phyloP scores from a whole-genome alignment of 805 yeast genomes.

The Sungouiella thailandica region DNA sequence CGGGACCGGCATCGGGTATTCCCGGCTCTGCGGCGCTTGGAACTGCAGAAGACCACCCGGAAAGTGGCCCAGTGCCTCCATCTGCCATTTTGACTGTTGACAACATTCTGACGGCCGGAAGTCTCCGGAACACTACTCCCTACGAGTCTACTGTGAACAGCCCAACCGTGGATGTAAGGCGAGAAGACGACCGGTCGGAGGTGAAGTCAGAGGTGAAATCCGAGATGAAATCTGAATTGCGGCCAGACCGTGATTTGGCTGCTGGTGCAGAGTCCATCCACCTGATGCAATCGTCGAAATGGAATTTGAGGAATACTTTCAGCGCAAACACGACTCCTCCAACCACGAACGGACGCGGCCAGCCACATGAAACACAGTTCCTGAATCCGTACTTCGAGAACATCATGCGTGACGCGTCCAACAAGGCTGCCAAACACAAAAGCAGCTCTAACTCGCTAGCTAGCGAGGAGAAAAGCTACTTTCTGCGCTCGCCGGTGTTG shows the following conservation, averaged over 20 bases:
- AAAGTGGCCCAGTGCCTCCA: conserved; percentile 4
- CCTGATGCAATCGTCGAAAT: conserved; percentile 18
- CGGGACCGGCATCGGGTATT: background rate
- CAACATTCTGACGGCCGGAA: conserved; percentile 11
- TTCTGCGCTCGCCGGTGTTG: conserved; percentile 9
- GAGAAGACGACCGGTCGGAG: conserved; percentile 6
- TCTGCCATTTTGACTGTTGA: conserved; percentile 11
- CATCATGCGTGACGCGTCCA: conserved; percentile 6
- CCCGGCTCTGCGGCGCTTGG: background rate
- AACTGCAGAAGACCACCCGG: background rate
- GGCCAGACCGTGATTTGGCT: too few relatives aligned
- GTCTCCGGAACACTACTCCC: conserved; percentile 6
- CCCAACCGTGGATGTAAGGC: conserved; percentile 6
- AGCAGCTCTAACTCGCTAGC: conserved; percentile 10
- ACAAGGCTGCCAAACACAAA: conserved; percentile 7
- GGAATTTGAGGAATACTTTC: conserved; percentile 9
- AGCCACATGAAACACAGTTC: too few relatives aligned
- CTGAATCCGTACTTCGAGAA: conserved; percentile 21
- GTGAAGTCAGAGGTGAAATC: background rate
- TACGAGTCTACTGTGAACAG: conserved; percentile 6
- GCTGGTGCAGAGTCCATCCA: conserved; percentile 19
- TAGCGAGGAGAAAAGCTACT: conserved; percentile 7
- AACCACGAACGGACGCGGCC: background rate
- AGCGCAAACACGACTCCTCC: conserved; percentile 15
- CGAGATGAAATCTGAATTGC: background rate